Conservation (phyloP, 1,284 basidiomycete genomes). For the Malassezia arunalokei region DNA sequence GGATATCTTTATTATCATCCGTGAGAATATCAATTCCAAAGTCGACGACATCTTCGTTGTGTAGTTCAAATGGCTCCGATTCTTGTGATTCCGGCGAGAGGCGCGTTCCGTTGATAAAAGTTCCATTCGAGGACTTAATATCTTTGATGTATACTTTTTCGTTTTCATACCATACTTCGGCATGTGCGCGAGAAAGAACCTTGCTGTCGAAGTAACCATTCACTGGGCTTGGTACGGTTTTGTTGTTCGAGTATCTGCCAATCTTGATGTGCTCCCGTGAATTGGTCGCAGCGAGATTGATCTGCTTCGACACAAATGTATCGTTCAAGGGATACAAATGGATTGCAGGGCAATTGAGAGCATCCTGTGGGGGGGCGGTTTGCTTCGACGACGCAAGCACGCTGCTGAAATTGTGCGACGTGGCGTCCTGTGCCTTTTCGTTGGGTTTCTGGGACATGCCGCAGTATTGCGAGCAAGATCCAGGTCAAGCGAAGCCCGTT, state of each 20-base stretch:
- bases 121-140: conserved; percentile 94
- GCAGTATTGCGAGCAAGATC: too few relatives aligned
- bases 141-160: conserved; percentile 73
- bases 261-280: conserved; percentile 61
- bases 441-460: too few relatives aligned
- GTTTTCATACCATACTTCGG: conserved; percentile 90
- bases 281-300: conserved; percentile 59
- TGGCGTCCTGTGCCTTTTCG: too few relatives aligned
- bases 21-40: conserved; percentile 98
- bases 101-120: conserved; percentile 91
- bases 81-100: conserved; percentile 81
- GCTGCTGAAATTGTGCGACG: too few relatives aligned
- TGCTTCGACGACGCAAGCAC: not conserved
- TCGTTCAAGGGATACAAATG: conserved; percentile 83
- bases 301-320: conserved; percentile 90
- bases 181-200: conserved; percentile 86
- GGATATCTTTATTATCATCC: conserved; percentile 94
- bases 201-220: conserved; percentile 98
- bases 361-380: conserved; percentile 1
- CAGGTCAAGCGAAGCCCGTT: too few relatives aligned
- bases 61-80: conserved; percentile 83
- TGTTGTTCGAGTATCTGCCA: conserved; percentile 92
- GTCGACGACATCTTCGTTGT: conserved; percentile 87
- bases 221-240: conserved; percentile 82
- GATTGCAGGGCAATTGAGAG: conserved; percentile 38